A percentile compares a stretch with the other conserved stretches of the same genome.
phyloP scores from a whole-genome alignment of 1,284 basidiomycete species.

The Vanrija sp. region DNA sequence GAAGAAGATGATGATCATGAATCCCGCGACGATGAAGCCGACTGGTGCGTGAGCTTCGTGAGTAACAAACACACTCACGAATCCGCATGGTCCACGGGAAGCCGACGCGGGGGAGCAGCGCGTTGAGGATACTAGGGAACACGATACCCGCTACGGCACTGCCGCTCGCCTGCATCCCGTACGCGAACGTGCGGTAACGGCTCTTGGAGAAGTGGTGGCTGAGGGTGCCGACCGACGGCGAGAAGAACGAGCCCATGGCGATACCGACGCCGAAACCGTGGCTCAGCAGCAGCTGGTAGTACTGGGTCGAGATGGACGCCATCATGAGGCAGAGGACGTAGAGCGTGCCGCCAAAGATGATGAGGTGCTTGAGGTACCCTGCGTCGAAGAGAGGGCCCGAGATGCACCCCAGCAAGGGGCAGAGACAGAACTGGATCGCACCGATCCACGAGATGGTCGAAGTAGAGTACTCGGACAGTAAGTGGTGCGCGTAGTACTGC shows the following conservation, averaged over 20 bases:
- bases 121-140: conserved; percentile 53
- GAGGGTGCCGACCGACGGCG: conserved; percentile 52
- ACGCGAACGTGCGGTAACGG: conserved; percentile 35
- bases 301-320: conserved; percentile 56
- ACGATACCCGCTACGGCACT: conserved; percentile 49
- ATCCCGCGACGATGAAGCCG: conserved; percentile 30
- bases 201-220: conserved; percentile 54
- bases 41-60: conserved; percentile 9
- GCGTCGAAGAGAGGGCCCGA: conserved; percentile 61
- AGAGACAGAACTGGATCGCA: conserved; percentile 60
- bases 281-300: conserved; percentile 53
- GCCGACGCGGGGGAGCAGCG: conserved; percentile 54
- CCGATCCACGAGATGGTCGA: conserved; percentile 62
- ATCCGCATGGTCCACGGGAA: conserved; percentile 37
- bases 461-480: conserved; percentile 11
- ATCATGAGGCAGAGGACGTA: conserved; percentile 57
- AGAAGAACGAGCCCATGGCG: conserved; percentile 52
- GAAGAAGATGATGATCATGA: conserved; percentile 21
- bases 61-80: conserved; percentile 14
- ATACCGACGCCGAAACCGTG: conserved; percentile 29
- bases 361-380: conserved; percentile 56
- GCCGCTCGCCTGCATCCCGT: conserved; percentile 37
- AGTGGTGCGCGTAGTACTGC: conserved; percentile 23
- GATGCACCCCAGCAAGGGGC: conserved; percentile 50
- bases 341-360: conserved; percentile 51